Conservation (phyloP, 2,329 filamentous ascomycete species). For the Periconia digitata region DNA sequence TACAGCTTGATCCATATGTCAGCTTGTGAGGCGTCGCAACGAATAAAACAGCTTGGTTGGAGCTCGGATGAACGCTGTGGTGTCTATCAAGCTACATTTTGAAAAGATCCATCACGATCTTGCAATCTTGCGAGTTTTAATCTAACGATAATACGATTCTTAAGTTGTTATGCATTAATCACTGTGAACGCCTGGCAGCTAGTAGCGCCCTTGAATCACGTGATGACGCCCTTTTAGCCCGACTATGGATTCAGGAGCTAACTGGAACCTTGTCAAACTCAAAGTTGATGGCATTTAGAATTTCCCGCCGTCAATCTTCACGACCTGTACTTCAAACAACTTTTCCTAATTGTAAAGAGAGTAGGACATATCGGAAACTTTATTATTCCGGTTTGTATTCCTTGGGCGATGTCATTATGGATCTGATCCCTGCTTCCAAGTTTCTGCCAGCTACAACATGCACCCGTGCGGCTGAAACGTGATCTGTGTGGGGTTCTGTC, state of each 20-base stretch:
- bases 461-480: constrained; percentile 13
- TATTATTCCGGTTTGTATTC: too few relatives aligned
- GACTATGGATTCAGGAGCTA: background rate
- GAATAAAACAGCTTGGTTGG: too few relatives aligned
- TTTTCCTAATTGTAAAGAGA: too few relatives aligned
- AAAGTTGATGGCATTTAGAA: background rate
- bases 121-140: too few relatives aligned
- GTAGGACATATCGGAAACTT: too few relatives aligned
- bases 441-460: constrained; percentile 9
- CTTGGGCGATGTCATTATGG: constrained; percentile 3
- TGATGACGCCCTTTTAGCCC: background rate
- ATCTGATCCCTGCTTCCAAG: constrained; percentile 9
- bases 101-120: too few relatives aligned
- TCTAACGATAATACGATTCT: too few relatives aligned
- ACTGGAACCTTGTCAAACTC: background rate
- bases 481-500: constrained; percentile 4
- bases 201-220: background rate
- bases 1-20: background rate
- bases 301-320: background rate
- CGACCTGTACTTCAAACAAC: too few relatives aligned
- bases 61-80: too few relatives aligned
- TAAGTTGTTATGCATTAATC: too few relatives aligned
- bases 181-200: too few relatives aligned
- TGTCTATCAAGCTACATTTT: background rate
- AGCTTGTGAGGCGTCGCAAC: too few relatives aligned